Evolutionary conservation across 73 alveolate species (phyloP).

Genomic region (Paramecium primaurelia): DNA sequence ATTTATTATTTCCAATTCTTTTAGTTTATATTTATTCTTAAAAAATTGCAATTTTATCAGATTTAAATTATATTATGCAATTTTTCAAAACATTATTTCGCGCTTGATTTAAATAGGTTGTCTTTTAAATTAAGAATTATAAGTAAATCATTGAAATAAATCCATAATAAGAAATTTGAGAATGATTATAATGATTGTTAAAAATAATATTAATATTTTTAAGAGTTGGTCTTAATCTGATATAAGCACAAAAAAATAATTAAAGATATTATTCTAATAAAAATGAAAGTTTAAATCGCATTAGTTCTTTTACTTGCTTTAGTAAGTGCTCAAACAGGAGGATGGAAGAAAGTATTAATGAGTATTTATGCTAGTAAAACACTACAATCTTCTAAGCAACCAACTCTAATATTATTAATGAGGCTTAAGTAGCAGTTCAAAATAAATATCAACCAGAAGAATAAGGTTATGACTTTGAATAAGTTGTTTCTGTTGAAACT

Average conservation of each 20-base stretch:
- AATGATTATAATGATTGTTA: no score
- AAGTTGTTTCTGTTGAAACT: background rate
- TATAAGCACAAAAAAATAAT: background rate
- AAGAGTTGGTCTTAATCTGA: background rate
- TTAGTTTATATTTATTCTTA: no score
- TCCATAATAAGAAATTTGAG: no score
- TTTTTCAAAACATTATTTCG: no score
- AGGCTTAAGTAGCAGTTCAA: background rate
- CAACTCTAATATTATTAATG: background rate
- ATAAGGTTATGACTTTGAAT: background rate
- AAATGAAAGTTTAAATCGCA: slow-evolving; percentile 15
- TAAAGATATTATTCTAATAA: background rate
- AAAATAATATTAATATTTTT: no score
- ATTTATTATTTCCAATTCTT: background rate
- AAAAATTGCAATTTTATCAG: no score
- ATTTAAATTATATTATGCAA: no score
- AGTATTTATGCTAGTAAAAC: background rate
- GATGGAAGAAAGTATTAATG: background rate
- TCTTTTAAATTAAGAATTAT: no score
- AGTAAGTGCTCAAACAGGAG: background rate
- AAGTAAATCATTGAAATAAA: no score
- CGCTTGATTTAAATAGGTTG: no score
- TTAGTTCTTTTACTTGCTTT: background rate
- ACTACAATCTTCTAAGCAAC: background rate
- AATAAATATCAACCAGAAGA: background rate